phyloP scores from a whole-genome alignment of 2,329 filamentous ascomycete species.

The Fusarium graminum region DNA sequence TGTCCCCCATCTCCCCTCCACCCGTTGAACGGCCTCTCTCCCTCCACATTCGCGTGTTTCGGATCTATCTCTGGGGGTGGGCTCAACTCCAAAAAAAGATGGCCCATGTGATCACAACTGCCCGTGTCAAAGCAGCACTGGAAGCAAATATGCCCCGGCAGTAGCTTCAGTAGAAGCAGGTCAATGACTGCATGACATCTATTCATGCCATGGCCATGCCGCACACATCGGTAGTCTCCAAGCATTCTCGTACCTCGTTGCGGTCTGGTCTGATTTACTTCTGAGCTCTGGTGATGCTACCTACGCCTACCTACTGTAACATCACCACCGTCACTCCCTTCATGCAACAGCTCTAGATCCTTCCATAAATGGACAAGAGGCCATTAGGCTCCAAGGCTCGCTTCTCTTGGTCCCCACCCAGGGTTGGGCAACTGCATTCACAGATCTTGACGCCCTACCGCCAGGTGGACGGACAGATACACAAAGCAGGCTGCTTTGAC shows the following conservation, averaged over 20 bases:
- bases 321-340: constrained; percentile 19
- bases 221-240: constrained; percentile 10
- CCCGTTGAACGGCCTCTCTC: constrained; percentile 8
- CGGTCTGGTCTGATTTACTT: constrained; percentile 8
- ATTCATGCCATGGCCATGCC: constrained; percentile 28
- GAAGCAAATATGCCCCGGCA: constrained; percentile 36
- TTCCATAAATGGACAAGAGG: constrained; percentile 35
- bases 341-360: constrained; percentile 35
- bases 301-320: constrained; percentile 20
- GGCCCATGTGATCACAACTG: constrained; percentile 45
- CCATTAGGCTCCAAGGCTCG: constrained; percentile 34
- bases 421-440: constrained; percentile 41
- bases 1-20: background rate
- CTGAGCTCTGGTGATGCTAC: constrained; percentile 20
- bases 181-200: constrained; percentile 46
- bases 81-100: constrained; percentile 38
- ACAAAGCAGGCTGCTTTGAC: constrained; percentile 31
- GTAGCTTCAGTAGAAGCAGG: constrained; percentile 34
- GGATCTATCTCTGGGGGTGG: constrained; percentile 40
- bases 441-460: constrained; percentile 41
- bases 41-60: constrained; percentile 30
- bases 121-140: constrained; percentile 34
- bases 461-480: constrained; percentile 16
- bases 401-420: constrained; percentile 40
- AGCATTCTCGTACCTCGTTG: constrained; percentile 21